phyloP scores from a whole-genome alignment of 768 basidiomycete species.

The Xerocomus potaroensis region DNA sequence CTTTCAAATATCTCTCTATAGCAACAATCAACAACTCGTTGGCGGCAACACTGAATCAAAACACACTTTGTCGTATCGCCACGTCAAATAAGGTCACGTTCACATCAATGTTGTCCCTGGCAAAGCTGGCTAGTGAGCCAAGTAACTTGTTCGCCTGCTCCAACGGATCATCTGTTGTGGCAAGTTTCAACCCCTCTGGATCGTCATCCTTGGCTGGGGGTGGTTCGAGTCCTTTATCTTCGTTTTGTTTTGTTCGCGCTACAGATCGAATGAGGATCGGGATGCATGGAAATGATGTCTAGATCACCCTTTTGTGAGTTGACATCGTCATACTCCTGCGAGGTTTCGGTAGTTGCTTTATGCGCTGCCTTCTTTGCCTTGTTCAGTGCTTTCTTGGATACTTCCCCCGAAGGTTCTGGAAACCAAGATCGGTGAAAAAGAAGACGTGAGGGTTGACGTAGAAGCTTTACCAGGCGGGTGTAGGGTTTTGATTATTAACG shows the following conservation, averaged over 20 bases:
- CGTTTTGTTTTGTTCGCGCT: constrained; percentile 35
- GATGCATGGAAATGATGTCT: constrained; percentile 7
- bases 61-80: constrained; percentile 71
- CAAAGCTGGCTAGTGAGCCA: constrained; percentile 53
- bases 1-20: constrained; percentile 78
- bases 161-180: constrained; percentile 59
- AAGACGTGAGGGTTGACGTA: constrained; percentile 27
- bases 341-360: constrained; percentile 48
- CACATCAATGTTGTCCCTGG: constrained; percentile 52
- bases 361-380: constrained; percentile 80
- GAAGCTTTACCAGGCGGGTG: constrained; percentile 34
- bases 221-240: constrained; percentile 70
- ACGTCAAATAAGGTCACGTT: constrained; percentile 82
- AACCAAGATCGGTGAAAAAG: not conserved
- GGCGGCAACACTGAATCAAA: not conserved
- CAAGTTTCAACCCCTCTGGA: constrained; percentile 71
- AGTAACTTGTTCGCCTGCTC: constrained; percentile 74
- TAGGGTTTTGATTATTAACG: constrained; percentile 46
- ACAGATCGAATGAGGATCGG: constrained; percentile 13
- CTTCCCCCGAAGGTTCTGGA: constrained; percentile 17
- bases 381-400: constrained; percentile 77
- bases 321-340: constrained; percentile 35
- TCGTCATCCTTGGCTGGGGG: constrained; percentile 69
- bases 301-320: constrained; percentile 58
- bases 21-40: not conserved